Evolutionary conservation across 495 filamentous ascomycete species (phyloP).

Genomic region (Sporormia fimetaria): DNA sequence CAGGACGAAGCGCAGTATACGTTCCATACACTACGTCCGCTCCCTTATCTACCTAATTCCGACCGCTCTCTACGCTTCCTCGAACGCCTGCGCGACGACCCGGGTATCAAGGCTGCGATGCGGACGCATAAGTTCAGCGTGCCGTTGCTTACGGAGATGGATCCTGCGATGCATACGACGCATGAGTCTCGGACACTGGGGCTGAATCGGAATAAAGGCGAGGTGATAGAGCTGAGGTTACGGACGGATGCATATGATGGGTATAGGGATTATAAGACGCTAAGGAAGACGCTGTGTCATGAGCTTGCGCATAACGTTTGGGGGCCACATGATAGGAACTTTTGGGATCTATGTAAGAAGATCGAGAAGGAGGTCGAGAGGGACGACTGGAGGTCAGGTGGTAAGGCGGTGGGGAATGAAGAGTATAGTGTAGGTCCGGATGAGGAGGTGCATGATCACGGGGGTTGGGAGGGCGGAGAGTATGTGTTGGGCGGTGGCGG

Average conservation of each 20-base stretch:
- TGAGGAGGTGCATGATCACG: constrained; percentile 57
- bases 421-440: constrained; percentile 60
- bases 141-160: constrained; percentile 88
- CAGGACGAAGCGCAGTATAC: constrained; percentile 57
- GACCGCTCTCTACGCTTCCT: constrained; percentile 59
- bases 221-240: constrained; percentile 82
- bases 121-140: constrained; percentile 72
- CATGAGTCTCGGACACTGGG: constrained; percentile 72
- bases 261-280: constrained; percentile 80
- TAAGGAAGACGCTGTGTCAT: constrained; percentile 85
- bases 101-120: constrained; percentile 79
- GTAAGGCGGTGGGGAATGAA: constrained; percentile 49
- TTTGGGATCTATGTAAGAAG: constrained; percentile 76
- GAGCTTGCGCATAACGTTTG: constrained; percentile 89
- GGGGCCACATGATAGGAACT: constrained; percentile 67
- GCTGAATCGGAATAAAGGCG: constrained; percentile 75
- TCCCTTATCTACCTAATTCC: constrained; percentile 68
- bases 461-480: constrained; percentile 78
- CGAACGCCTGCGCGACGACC: constrained; percentile 63
- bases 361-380: constrained; percentile 79
- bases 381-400: constrained; percentile 63
- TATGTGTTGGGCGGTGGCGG: constrained; percentile 61
- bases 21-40: constrained; percentile 65
- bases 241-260: constrained; percentile 91
- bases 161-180: constrained; percentile 72